Percentiles rank a stretch among this genome's conserved stretches.
phyloP scores from a whole-genome alignment of 225 moss, liverwort and hornwort species.

The Pseudisothecium myosuroides region DNA sequence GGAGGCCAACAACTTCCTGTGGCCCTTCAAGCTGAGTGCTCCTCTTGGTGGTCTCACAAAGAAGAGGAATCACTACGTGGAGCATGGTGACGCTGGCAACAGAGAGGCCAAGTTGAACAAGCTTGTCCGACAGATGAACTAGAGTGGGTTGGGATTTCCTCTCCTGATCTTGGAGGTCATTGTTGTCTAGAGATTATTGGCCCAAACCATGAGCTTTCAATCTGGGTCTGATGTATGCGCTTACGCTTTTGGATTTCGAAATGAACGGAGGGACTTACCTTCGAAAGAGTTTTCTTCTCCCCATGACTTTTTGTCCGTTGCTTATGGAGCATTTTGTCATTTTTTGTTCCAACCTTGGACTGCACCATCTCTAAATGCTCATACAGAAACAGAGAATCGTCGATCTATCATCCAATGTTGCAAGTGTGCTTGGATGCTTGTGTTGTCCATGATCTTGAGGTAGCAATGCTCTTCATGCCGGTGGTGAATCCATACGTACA shows the following conservation, averaged over 20 bases:
- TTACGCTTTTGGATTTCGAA: not conserved
- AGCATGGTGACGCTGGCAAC: constrained; percentile 58
- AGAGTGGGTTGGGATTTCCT: not conserved
- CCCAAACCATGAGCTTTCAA: not conserved
- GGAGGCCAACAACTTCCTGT: constrained; percentile 58
- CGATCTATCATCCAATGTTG: no score
- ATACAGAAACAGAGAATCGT: not conserved
- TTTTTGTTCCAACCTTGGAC: not conserved
- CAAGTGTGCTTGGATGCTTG: not conserved
- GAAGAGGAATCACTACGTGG: constrained; percentile 49
- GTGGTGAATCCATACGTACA: not conserved
- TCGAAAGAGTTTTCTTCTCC: not conserved
- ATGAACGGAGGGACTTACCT: not conserved
- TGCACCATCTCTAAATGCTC: not conserved
- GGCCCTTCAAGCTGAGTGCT: constrained; percentile 72
- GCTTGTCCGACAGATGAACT: constrained; percentile 66
- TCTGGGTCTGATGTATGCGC: not conserved
- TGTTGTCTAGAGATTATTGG: not conserved
- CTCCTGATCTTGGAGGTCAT: not conserved
- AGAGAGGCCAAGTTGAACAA: constrained; percentile 56
- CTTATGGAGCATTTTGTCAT: not conserved
- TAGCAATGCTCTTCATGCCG: not conserved
- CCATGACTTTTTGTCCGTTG: not conserved
- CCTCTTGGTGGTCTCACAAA: constrained; percentile 51
- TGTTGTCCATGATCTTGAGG: not conserved